phyloP scores from a whole-genome alignment of 2,329 filamentous ascomycete genomes.

The Alternaria solani region DNA sequence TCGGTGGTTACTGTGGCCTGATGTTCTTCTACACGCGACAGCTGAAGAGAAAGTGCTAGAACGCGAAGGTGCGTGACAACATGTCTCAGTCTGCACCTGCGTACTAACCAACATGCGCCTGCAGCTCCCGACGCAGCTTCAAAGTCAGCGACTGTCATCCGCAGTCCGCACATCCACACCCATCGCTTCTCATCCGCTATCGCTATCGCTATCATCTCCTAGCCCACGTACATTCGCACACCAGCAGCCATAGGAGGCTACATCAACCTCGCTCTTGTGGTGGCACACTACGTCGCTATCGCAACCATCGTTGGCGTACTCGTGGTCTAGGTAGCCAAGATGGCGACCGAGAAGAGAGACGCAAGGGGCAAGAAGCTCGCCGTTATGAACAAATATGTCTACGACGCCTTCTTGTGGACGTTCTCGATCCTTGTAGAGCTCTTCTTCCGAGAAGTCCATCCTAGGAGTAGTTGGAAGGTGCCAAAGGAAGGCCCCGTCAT shows the following conservation, averaged over 20 bases:
- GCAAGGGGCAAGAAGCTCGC: constrained; percentile 46
- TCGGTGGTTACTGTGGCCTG: constrained; percentile 21
- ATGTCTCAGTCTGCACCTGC: constrained; percentile 2
- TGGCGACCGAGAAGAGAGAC: constrained; percentile 22
- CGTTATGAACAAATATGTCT: constrained; percentile 75
- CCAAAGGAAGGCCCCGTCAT: constrained; percentile 88
- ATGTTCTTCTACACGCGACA: constrained; percentile 23
- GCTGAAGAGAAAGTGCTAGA: constrained; percentile 13
- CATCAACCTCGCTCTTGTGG: not conserved
- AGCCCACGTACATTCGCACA: constrained; percentile 18
- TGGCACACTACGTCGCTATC: constrained; percentile 1
- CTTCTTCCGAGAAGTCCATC: constrained; percentile 98
- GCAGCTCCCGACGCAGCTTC: not conserved
- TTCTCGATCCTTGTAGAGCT: constrained; percentile 88
- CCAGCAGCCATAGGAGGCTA: constrained; percentile 14
- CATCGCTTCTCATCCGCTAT: constrained; percentile 25
- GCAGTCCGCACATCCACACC: constrained; percentile 17
- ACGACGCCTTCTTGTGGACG: constrained; percentile 78
- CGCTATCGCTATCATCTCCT: constrained; percentile 15
- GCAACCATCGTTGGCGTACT: not conserved
- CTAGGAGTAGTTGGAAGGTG: constrained; percentile 92
- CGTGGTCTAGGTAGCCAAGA: constrained; percentile 17
- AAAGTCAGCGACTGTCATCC: constrained; percentile 15
- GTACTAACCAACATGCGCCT: not conserved
- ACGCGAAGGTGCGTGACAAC: constrained; percentile 15